These are phyloP conservation scores for Maudiozyma turicensis DNA, from an alignment of 805 yeast genomes.

Conservation along the genomic window DNA sequence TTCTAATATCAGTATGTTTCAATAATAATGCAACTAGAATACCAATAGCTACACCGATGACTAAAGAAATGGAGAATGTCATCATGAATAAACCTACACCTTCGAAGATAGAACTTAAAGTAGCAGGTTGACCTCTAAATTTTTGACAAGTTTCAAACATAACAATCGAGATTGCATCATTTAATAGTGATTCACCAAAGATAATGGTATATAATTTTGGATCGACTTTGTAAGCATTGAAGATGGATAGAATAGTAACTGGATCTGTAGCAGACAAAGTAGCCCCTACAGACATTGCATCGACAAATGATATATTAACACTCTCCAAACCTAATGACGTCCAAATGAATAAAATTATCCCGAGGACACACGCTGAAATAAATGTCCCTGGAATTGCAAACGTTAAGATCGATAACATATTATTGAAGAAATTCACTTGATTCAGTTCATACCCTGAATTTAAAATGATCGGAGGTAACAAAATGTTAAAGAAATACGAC, in stretches of 20 bases:
- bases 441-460: slow-evolving; percentile 95
- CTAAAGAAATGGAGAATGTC: slow-evolving; percentile 83
- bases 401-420: slow-evolving; percentile 79
- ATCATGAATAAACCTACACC: slow-evolving; percentile 89
- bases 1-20: slow-evolving; percentile 85
- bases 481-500: slow-evolving; percentile 83
- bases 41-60: slow-evolving; percentile 85
- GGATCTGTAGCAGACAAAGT: slow-evolving; percentile 98
- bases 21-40: slow-evolving; percentile 79
- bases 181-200: slow-evolving; percentile 89
- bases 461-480: slow-evolving; percentile 91
- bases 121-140: slow-evolving; percentile 78
- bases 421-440: slow-evolving; percentile 89
- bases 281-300: slow-evolving; percentile 95
- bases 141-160: slow-evolving; percentile 98
- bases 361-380: slow-evolving; percentile 81
- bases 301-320: slow-evolving; percentile 83
- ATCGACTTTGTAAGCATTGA: slow-evolving; percentile 95
- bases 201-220: slow-evolving; percentile 95
- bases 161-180: slow-evolving; percentile 97
- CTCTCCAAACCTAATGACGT: slow-evolving; percentile 87
- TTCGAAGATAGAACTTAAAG: slow-evolving; percentile 70
- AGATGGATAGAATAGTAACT: slow-evolving; percentile 89
- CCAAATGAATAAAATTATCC: slow-evolving; percentile 82
- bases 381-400: slow-evolving; percentile 98